Conservation (phyloP, 1,284 basidiomycete genomes). For the Coriolopsis trogii region DNA sequence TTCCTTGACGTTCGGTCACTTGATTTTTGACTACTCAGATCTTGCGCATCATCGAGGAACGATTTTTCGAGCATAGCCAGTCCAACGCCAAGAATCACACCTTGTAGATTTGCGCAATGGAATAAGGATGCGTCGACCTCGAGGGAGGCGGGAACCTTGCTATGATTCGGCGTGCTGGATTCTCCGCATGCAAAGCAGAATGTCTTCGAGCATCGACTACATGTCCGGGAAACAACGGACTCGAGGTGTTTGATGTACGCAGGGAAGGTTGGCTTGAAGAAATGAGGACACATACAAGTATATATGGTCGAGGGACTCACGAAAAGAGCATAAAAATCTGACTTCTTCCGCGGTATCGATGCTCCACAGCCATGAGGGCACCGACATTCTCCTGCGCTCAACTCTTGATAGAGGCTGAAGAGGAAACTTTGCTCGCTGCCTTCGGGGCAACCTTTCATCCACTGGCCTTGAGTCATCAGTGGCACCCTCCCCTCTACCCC, state of each 20-base stretch:
- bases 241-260: constrained; percentile 69
- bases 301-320: constrained; percentile 49
- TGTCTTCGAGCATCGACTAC: constrained; percentile 63
- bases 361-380: constrained; percentile 79
- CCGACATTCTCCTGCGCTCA: constrained; percentile 62
- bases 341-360: constrained; percentile 58
- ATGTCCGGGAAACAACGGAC: constrained; percentile 58
- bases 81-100: constrained; percentile 84
- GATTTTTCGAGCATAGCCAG: constrained; percentile 77
- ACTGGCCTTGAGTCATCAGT: constrained; percentile 85
- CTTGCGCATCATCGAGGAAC: constrained; percentile 57
- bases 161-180: constrained; percentile 43
- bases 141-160: constrained; percentile 14
- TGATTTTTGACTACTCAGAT: constrained; percentile 18
- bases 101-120: constrained; percentile 88
- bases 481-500: constrained; percentile 53
- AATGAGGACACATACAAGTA: neutral
- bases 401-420: constrained; percentile 79
- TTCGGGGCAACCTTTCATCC: constrained; percentile 96
- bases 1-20: constrained; percentile 28
- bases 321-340: constrained; percentile 81
- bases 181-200: constrained; percentile 90
- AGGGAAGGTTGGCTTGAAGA: constrained; percentile 67
- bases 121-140: constrained; percentile 64
- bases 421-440: constrained; percentile 88